Base-by-base conservation (phyloP, 2,329 filamentous ascomycete species). In the Diaporthe velutina region DNA sequence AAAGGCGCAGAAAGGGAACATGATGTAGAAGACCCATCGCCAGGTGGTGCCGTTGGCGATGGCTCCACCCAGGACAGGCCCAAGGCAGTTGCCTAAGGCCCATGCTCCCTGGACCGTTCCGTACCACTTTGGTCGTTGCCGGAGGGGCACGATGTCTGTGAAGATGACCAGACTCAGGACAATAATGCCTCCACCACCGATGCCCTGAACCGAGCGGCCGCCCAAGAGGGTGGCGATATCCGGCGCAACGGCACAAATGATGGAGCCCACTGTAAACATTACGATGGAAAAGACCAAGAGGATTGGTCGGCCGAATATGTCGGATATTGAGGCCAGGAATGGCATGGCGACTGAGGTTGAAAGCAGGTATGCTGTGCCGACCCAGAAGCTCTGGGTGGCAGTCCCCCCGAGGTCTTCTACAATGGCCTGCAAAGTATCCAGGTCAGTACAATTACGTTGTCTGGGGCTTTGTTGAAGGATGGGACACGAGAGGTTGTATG, bases 11-110 rank as follows among this genome's bases (percentile, higher is more conserved):
- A 87, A 83, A 19, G 86, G 86, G 48, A 87, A 82, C 81, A 86
- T 87, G 61, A 87, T 76, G 74, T 86, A 88, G 76, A 90, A 90
- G 33, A 84, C 83, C 85, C 85, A 88, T 12, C 84, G 79, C 87
- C 87, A 89, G 0, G 82, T 83, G 1, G 80, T 81, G n/a, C 79
- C 77, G 68, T 84, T 75, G 1, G 79, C 82, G 71, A 84, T 81
- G 35, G 79, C 78, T 6, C 83, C 83, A 2, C 83, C 85, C 5
- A 86, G 78, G 52, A 87, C 79, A 1, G 85, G 84, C 0, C 83
- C 86, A 9, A 86, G 70, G 0, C 82, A 82, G 33, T 82, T 84
- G 0, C 86, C 87, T 22, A 88, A 68, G 1, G 83, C 83, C 81
- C 83, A 85, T 0, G 84, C 80, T 25, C 81, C 80, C 50, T 83